phyloP scores from a whole-genome alignment of 1,139 yeast species.

The Geotrichum restrictum region DNA sequence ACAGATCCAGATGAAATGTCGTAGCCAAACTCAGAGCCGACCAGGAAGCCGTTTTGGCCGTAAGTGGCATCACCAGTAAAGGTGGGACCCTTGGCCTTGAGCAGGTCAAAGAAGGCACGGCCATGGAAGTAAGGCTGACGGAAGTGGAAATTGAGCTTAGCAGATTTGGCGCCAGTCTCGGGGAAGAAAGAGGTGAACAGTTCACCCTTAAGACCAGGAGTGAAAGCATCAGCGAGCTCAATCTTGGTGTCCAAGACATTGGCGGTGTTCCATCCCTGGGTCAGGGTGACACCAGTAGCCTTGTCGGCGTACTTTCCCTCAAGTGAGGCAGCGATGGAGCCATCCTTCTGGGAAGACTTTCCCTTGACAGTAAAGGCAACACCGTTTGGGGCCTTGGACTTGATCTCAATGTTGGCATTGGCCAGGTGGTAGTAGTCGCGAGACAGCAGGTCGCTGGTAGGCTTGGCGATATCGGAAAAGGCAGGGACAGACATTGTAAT shows the following conservation, averaged over 20 bases:
- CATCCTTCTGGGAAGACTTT: slow-evolving; percentile 72
- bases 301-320: slow-evolving; percentile 94
- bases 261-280: slow-evolving; percentile 98
- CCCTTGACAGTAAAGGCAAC: slow-evolving; percentile 94
- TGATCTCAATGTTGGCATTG: slow-evolving; percentile 82
- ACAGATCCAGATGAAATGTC: slow-evolving; percentile 90
- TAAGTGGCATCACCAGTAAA: slow-evolving; percentile 93
- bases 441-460: slow-evolving; percentile 82
- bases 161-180: slow-evolving; percentile 74
- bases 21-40: slow-evolving; percentile 97
- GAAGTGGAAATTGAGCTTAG: slow-evolving; percentile 87
- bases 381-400: slow-evolving; percentile 94
- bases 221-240: slow-evolving; percentile 85
- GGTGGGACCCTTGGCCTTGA: slow-evolving; percentile 74
- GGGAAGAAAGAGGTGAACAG: slow-evolving; percentile 86
- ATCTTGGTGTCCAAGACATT: slow-evolving; percentile 89
- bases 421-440: slow-evolving; percentile 91
- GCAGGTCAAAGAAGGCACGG: slow-evolving; percentile 89
- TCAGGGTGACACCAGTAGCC: slow-evolving; percentile 85
- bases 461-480: slow-evolving; percentile 75
- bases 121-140: slow-evolving; percentile 91
- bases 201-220: slow-evolving; percentile 95
- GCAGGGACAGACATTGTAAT: slow-evolving; percentile 39
- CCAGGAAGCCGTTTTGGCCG: slow-evolving; percentile 94
- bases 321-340: slow-evolving; percentile 79